These are phyloP conservation scores for Centella asiatica DNA, from an alignment of 129 eudicot species.

Conservation along the genomic window DNA sequence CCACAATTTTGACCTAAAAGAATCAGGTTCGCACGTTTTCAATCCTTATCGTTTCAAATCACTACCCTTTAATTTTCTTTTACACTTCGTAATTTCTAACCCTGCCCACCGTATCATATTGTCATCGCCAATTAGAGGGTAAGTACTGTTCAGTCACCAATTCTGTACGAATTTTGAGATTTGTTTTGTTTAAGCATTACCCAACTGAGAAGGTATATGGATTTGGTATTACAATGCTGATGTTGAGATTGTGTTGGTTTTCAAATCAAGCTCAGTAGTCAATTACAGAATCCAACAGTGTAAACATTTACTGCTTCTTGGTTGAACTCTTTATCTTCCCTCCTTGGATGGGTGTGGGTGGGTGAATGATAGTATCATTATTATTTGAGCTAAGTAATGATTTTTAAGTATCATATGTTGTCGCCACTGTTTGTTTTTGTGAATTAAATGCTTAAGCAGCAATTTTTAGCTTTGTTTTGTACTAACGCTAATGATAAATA, in stretches of 20 bases:
- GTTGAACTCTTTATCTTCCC: not conserved
- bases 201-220: not conserved
- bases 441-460: not conserved
- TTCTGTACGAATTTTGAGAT: not conserved
- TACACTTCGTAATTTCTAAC: not conserved
- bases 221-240: not conserved
- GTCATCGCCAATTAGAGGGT: constrained; percentile 20
- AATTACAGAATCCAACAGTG: not conserved
- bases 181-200: not conserved
- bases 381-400: no score
- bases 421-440: not conserved
- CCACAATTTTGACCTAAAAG: not conserved
- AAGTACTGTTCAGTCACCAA: not conserved
- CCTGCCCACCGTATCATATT: constrained; percentile 2
- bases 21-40: constrained; percentile 41
- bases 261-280: not conserved
- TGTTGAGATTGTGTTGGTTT: not conserved
- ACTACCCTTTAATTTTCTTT: constrained; percentile 1
- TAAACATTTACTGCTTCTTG: not conserved
- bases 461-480: no score
- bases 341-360: not conserved
- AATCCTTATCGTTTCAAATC: constrained; percentile 26
- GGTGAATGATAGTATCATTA: not conserved
- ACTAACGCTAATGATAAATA: no score
- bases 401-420: no score